Percentiles rank a stretch among this genome's conserved stretches.
phyloP scores from a whole-genome alignment of 1,139 yeast species.

The Suhomyces choctaworum region DNA sequence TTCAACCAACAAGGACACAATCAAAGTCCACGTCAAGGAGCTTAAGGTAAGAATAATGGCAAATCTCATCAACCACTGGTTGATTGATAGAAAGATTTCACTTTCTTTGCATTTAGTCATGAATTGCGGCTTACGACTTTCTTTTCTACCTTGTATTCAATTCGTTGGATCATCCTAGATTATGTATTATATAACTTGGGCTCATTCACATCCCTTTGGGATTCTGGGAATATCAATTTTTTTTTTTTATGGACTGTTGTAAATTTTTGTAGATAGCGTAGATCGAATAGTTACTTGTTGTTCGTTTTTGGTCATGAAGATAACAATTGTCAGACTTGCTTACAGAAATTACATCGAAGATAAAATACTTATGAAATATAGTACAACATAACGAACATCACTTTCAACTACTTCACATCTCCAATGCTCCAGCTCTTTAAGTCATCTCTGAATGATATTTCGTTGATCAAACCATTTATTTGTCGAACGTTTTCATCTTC shows the following conservation, averaged over 20 bases:
- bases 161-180: slow-evolving; percentile 11
- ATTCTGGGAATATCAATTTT: not conserved
- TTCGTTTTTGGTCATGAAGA: too few species aligned
- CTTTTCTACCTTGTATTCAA: slow-evolving; percentile 8
- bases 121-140: slow-evolving; percentile 3
- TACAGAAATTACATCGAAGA: too few species aligned
- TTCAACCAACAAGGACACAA: slow-evolving; percentile 12
- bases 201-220: slow-evolving; percentile 8
- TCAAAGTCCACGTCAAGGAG: slow-evolving; percentile 16
- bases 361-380: not conserved
- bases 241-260: not conserved
- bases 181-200: slow-evolving; percentile 13
- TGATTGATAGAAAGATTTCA: slow-evolving; percentile 4
- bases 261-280: too few species aligned
- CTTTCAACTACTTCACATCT: slow-evolving; percentile 3
- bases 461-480: slow-evolving; percentile 46
- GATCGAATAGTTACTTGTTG: too few species aligned
- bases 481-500: slow-evolving; percentile 48
- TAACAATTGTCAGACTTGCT: too few species aligned
- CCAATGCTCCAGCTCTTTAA: slow-evolving; percentile 44
- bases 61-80: slow-evolving; percentile 6
- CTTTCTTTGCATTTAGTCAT: slow-evolving; percentile 5
- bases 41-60: slow-evolving; percentile 8
- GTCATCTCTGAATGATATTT: slow-evolving; percentile 41
- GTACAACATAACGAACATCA: too few species aligned